These are phyloP conservation scores for Posidonia australis DNA, from an alignment of 106 monocot genomes.

Conservation along the genomic window DNA sequence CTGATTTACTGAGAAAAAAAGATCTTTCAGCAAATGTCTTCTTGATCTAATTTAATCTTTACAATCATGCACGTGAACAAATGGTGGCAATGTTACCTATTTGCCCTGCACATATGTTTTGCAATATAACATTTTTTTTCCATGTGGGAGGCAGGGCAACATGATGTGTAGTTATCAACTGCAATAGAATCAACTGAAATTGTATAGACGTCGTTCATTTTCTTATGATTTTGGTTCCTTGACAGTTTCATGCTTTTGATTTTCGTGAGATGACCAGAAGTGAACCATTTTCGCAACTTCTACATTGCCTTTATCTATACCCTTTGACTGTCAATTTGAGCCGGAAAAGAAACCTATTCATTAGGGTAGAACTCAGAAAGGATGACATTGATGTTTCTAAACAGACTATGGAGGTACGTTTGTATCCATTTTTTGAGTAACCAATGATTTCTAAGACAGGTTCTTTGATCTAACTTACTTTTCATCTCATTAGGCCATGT, in stretches of 20 bases:
- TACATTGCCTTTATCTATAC: conserved; percentile 86
- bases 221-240: background rate
- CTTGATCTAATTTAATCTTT: no score
- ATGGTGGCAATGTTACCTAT: no score
- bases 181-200: background rate
- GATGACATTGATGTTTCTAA: conserved; percentile 77
- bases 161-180: no score
- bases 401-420: conserved; percentile 72
- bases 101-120: no score
- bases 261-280: conserved; percentile 80
- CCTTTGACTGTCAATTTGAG: conserved; percentile 82
- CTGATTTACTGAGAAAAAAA: no score
- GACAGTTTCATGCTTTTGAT: conserved; percentile 91
- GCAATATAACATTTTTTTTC: no score
- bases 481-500: conserved; percentile 42
- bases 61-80: no score
- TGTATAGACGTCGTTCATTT: background rate
- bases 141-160: no score
- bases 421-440: background rate
- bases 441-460: background rate
- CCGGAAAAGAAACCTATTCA: conserved; percentile 90
- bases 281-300: conserved; percentile 82
- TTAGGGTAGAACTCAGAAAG: conserved; percentile 82
- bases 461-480: background rate
- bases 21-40: no score